phyloP scores from a whole-genome alignment of 176 grass and related monocot species.

The Poa annua region DNA sequence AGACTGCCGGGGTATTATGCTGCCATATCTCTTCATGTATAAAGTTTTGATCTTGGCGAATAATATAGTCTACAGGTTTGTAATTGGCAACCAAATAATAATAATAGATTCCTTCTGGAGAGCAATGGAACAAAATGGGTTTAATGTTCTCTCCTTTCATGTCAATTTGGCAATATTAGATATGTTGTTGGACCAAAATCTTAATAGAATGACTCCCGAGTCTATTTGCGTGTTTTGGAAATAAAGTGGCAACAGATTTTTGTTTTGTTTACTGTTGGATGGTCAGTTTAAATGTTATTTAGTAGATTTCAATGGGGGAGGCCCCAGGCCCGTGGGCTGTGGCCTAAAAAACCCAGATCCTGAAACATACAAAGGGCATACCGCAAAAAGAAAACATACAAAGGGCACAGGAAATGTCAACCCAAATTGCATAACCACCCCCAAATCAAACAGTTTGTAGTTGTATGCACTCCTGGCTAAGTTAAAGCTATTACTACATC shows the following conservation, averaged over 20 bases:
- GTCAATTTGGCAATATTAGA: not conserved
- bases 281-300: not conserved
- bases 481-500: not conserved
- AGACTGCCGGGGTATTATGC: not conserved
- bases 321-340: too few relatives aligned
- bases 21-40: not conserved
- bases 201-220: not conserved
- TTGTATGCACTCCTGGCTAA: not conserved
- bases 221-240: not conserved
- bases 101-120: not conserved
- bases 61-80: not conserved
- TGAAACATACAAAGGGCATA: not conserved
- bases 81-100: not conserved
- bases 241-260: not conserved
- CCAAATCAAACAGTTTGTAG: not conserved
- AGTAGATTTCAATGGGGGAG: not conserved
- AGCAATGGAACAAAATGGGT: not conserved
- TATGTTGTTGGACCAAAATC: not conserved
- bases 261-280: not conserved
- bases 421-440: not conserved
- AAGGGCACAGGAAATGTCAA: not conserved
- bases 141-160: not conserved
- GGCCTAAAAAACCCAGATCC: not conserved
- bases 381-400: not conserved
- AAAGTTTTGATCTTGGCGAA: constrained; percentile 17